Evolutionary conservation across 257 asterid species (phyloP).

Genomic region (Lantana camara): DNA sequence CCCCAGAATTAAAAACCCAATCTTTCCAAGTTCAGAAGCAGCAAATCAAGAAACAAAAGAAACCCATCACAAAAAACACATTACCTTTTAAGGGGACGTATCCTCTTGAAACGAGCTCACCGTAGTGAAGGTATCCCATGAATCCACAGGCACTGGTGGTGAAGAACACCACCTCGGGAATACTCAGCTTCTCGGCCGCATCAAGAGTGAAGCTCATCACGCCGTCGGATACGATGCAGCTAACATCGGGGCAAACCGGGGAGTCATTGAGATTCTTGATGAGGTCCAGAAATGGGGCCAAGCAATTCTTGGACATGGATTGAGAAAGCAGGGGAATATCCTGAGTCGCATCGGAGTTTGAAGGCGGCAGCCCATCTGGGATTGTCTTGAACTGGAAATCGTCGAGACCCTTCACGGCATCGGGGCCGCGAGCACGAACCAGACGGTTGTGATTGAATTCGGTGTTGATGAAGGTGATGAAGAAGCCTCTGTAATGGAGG

Average conservation of each 20-base stretch:
- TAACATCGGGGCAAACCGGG: constrained; percentile 28
- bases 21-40: neutral
- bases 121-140: constrained; percentile 35
- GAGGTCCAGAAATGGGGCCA: constrained; percentile 37
- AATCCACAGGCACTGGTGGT: constrained; percentile 45
- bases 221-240: constrained; percentile 48
- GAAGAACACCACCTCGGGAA: constrained; percentile 40
- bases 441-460: constrained; percentile 46
- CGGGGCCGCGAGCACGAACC: constrained; percentile 35
- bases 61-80: neutral
- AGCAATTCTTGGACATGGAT: constrained; percentile 26
- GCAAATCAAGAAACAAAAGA: neutral
- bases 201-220: constrained; percentile 41
- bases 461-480: constrained; percentile 50
- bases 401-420: constrained; percentile 32
- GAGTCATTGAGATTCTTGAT: constrained; percentile 33
- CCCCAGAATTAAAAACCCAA: neutral
- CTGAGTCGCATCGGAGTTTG: constrained; percentile 37
- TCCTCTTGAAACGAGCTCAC: constrained; percentile 39
- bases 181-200: constrained; percentile 36
- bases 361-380: constrained; percentile 49
- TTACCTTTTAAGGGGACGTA: constrained; percentile 41
- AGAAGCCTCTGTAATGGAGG: constrained; percentile 36
- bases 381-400: constrained; percentile 44
- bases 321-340: constrained; percentile 33